Percentiles rank a stretch among this genome's conserved stretches.
Evolutionary conservation across 108 stramenopile genomes (phyloP).

Genomic region (Fragilaria radians): DNA sequence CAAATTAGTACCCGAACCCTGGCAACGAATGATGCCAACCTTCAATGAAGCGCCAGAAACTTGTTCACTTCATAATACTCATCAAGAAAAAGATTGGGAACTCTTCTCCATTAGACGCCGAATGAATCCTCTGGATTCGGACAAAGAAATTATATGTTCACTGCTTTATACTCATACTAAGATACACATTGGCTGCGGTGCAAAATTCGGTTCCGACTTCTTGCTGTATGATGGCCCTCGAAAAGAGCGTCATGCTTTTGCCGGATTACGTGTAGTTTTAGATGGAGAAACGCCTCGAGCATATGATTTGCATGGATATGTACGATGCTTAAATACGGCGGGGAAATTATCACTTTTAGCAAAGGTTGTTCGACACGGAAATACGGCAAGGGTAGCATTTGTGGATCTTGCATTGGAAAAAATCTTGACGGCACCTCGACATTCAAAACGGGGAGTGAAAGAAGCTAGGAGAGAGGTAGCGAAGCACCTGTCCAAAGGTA

Average conservation of each 20-base stretch:
- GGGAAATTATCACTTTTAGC: conserved; percentile 77
- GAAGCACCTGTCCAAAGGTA: conserved; percentile 22
- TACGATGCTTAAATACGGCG: conserved; percentile 75
- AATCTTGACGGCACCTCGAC: conserved; percentile 47
- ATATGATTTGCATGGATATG: conserved; percentile 70
- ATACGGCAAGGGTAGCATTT: conserved; percentile 37
- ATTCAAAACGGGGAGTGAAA: conserved; percentile 20
- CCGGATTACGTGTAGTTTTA: conserved; percentile 54
- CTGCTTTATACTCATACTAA: conserved; percentile 42
- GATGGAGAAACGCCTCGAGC: conserved; percentile 37
- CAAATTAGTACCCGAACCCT: conserved; percentile 56
- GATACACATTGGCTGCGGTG: conserved; percentile 69
- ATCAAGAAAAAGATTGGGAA: not conserved
- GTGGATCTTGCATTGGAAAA: conserved; percentile 77
- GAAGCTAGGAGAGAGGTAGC: conserved; percentile 20
- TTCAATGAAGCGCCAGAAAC: conserved; percentile 3
- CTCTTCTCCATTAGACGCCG: not conserved
- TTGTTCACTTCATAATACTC: not conserved
- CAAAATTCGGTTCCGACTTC: conserved; percentile 81
- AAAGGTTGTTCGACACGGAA: conserved; percentile 32
- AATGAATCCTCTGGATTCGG: conserved; percentile 17
- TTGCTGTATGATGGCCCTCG: conserved; percentile 78
- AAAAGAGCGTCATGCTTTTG: conserved; percentile 80
- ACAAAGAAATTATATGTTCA: conserved; percentile 27
- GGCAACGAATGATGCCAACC: conserved; percentile 54